Evolutionary conservation across 176 grass and related monocot species (phyloP).

Genomic region (Hsuehochloa calcarea): DNA sequence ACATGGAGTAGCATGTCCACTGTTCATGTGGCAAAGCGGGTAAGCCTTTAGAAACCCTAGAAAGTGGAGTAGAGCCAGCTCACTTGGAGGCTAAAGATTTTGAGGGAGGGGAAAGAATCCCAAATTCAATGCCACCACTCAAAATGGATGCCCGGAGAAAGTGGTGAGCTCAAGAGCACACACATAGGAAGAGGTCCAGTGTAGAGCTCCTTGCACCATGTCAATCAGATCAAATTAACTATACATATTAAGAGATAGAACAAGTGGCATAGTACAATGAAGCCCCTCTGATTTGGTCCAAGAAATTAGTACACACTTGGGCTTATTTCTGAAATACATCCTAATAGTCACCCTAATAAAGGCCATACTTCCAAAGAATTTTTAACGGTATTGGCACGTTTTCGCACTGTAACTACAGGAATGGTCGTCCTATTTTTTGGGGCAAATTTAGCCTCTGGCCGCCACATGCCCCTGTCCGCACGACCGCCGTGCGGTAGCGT

Average conservation of each 20-base stretch:
- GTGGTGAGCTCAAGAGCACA: neutral
- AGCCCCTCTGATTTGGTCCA: neutral
- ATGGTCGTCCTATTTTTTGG: too few relatives aligned
- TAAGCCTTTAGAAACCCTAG: neutral
- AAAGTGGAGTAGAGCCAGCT: neutral
- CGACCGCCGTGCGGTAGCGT: too few relatives aligned
- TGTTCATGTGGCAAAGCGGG: neutral
- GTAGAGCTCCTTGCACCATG: neutral
- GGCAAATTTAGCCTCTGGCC: too few relatives aligned
- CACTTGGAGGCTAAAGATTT: conserved; percentile 6
- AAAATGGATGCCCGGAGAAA: neutral
- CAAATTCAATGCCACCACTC: neutral
- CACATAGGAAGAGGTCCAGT: neutral
- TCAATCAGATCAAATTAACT: neutral
- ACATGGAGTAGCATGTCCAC: neutral
- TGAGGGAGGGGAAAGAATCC: conserved; percentile 24
- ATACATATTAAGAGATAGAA: neutral
- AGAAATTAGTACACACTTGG: neutral
- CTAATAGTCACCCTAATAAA: neutral
- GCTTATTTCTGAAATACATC: neutral
- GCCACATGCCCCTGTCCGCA: too few relatives aligned
- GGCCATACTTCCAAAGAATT: neutral
- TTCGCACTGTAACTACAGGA: too few relatives aligned
- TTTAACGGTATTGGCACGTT: too few relatives aligned
- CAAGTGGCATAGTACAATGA: neutral